Base-by-base conservation (phyloP, 148 eudicot species). In the Vaccinium vitisidaea region DNA sequence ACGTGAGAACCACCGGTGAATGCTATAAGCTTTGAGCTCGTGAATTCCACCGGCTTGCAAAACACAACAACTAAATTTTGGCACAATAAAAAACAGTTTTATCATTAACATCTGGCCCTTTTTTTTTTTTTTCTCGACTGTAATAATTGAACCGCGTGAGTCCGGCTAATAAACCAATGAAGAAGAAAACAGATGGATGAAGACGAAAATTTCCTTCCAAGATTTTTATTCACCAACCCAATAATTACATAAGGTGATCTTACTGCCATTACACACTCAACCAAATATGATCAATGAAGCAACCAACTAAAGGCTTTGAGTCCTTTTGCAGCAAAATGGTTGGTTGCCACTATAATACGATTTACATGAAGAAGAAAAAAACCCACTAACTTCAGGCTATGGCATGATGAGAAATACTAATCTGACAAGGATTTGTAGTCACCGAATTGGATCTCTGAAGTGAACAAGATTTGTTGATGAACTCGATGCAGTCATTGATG, bases 401-500 rank as follows among this genome's bases (percentile, higher is more conserved):
- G 18, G 78, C 52, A 52, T 25, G 49, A 52, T 25, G 49, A 55
- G 65, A 46, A 32, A 48, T 15, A 36, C 39, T 1, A 5, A 43
- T 1, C 30, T 63, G 77, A 65, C 69, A 52, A 50, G 84, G 6
- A 55, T 43, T 76, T n/a, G 70, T 2, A 9, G 87, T 46, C 67
- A 76, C 87, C 53, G 89, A 85, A 48, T 89, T 87, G 7, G 88
- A 84, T 77, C 84, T 75, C 27, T 80, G 69, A 25, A 85, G 74
- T 32, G 88, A 84, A 75, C 89, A 87, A 82, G 90, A 91, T 8
- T 88, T 69, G 18, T 90, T 87, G 80, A 93, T 91, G 82, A 87
- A 90, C 14, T 90, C 88, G 30, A 93, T 90, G 79, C 94, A 93
- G 48, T 93, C 93, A 2, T 86, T 85, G 25, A 93, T 82, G 65